Evolutionary conservation across 164 flowering plant genomes (phyloP), one percentile per base, ranked within the genome.

Genomic region (Cinnamomum micranthum): DNA sequence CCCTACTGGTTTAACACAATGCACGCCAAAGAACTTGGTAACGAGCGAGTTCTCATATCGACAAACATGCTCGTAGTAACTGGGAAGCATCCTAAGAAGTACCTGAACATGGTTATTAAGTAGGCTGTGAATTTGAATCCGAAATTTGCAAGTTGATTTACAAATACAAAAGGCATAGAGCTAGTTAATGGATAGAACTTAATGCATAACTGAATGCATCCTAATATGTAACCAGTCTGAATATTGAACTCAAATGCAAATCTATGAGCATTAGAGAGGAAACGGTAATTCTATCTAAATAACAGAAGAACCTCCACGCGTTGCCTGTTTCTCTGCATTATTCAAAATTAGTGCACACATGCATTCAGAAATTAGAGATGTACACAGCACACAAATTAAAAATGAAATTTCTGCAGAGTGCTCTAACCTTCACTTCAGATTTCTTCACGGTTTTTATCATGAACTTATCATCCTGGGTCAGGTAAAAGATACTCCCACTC

Each of bases 371-470:
- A 52, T 52, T 12, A 52, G 59, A 52, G 19, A 66, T 28, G 13
- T 27, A 14, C 20, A 25, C 69, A 22, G 25, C 25, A 71, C 10
- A 51, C 9, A 25, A 5, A 20, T 20, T 2, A 25, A 55, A 19
- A 25, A 14, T 22, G 11, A 50, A 24, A 23, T 19, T 4, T 14
- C 9, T 13, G 2, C 19, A 55, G 60, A 17, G 10, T 13, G 6
- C 76, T 68, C 88, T 71, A 73, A 91, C 96, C 90, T 92, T 89
- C 78, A 86, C 91, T 85, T 92, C 97, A 6, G 93, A 88, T 80
- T 92, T 92, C 79, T 82, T 89, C 68, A 92, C 88, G 0, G 97
- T 92, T 79, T 92, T 92, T 47, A 92, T 91, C 91, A 92, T 90
- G 81, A 87, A 92, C 15, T 91, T 85, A 71, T 88, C 97, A 79